Base-by-base conservation (phyloP, 495 filamentous ascomycete species). In the Melanomma pulvis-pyrius region DNA sequence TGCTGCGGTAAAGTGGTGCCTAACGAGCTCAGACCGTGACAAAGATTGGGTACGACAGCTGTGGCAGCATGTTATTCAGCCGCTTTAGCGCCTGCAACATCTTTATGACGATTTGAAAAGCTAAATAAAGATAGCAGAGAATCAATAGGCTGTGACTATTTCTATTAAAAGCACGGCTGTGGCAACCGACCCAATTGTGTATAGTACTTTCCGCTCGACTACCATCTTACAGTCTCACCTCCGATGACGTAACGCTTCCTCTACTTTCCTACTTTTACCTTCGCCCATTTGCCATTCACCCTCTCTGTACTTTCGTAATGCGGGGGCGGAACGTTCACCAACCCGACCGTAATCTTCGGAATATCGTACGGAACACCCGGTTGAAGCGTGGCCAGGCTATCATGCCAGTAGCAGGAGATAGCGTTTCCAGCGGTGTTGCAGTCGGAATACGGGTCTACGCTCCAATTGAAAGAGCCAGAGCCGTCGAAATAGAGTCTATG, bases 391-490 rank as follows among this genome's bases (percentile, higher is more conserved):
- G 25, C 30, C 25, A 55, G 6, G 26, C 22, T 19, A 44, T 57
- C 54, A 15, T 30, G 11, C 51, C 51, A 57, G 34, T 57, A 57
- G 25, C 54, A 57, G 1, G 21, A 32, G 1, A 25, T 58, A 1
- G 11, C 12, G 21, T 24, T 32, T 19, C 25, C 41, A 12, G 5
- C 4, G 25, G 7, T 44, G 24, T 9, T 24, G 57, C 41, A 48
- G 15, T 9, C 8, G 1, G 21, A 49, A 30, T 29, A 48, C 11
- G 39, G 57, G 26, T 49, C 57, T 2, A 49, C 36, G 15, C 30
- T 60, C 57, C 57, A 60, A 21, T 60, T 39, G 36, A 60, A 60
- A 5, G 57, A 60, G 5, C 57, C 57, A 2, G 57, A 49, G 44
- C 57, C 57, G 22, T 60, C 57, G 36, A 60, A 60, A 30, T 46